Percentiles rank a stretch among this genome's conserved stretches.
These are phyloP conservation scores for Filobasidium floriforme DNA, from an alignment of 768 basidiomycete species.

Conservation along the genomic window DNA sequence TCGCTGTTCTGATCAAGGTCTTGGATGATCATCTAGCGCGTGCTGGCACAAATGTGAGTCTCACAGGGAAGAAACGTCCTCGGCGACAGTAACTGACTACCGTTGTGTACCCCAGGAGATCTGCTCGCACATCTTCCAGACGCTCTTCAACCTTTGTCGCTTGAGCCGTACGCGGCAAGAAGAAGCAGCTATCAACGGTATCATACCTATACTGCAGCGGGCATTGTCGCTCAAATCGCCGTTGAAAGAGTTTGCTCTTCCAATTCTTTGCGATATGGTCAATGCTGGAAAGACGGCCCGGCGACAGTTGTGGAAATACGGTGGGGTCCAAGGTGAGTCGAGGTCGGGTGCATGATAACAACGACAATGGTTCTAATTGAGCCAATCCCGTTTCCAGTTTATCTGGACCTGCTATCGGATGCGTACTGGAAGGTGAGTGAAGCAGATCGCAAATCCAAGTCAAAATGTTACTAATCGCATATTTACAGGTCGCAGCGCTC, in stretches of 20 bases:
- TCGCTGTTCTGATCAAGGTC: slow-evolving; percentile 80
- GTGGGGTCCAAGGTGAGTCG: slow-evolving; percentile 56
- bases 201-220: slow-evolving; percentile 81
- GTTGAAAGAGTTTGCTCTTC: slow-evolving; percentile 91
- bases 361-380: neutral
- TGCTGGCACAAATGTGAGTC: slow-evolving; percentile 67
- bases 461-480: slow-evolving; percentile 61
- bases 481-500: slow-evolving; percentile 80
- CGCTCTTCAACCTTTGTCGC: slow-evolving; percentile 91
- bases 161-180: slow-evolving; percentile 91
- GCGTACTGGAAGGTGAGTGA: slow-evolving; percentile 43
- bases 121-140: slow-evolving; percentile 93
- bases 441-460: slow-evolving; percentile 57
- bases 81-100: neutral
- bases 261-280: slow-evolving; percentile 91
- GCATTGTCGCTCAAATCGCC: slow-evolving; percentile 84
- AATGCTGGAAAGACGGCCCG: slow-evolving; percentile 90
- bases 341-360: neutral
- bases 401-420: slow-evolving; percentile 42
- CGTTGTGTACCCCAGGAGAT: slow-evolving; percentile 51
- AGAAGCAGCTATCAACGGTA: slow-evolving; percentile 91
- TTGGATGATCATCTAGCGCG: slow-evolving; percentile 73
- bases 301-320: slow-evolving; percentile 82
- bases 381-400: slow-evolving; percentile 27
- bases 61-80: neutral